Conservation (phyloP, 2,329 filamentous ascomycete species). For the Penicillium decumbens region DNA sequence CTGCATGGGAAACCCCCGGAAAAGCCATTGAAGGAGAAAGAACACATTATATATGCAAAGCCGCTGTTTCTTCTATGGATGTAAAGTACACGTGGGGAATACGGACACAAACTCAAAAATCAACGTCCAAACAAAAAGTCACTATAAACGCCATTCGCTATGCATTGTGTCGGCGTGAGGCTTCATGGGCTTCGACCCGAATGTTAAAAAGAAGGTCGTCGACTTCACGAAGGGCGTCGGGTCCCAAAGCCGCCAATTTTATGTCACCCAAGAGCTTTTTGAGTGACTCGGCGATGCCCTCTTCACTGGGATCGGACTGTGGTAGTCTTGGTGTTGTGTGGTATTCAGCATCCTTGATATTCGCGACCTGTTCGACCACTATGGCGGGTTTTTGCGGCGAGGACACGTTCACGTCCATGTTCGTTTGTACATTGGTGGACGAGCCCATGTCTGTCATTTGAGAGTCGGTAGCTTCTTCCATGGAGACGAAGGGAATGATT, state of each 20-base stretch:
- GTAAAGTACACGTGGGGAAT: slow-evolving; percentile 20
- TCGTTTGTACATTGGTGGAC: slow-evolving; percentile 1
- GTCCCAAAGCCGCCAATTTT: slow-evolving; percentile 56
- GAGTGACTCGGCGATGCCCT: slow-evolving; percentile 52
- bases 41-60: background rate
- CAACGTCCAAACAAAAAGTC: slow-evolving; percentile 3
- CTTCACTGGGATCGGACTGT: slow-evolving; percentile 11
- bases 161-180: slow-evolving; percentile 52
- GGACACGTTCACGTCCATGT: slow-evolving; percentile 9
- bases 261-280: slow-evolving; percentile 57
- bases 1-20: background rate
- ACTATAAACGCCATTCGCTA: slow-evolving; percentile 35
- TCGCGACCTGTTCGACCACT: background rate
- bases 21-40: background rate
- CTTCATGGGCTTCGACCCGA: slow-evolving; percentile 67
- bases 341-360: slow-evolving; percentile 8
- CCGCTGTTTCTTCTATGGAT: slow-evolving; percentile 11
- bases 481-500: slow-evolving; percentile 5
- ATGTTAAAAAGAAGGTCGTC: slow-evolving; percentile 78
- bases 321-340: slow-evolving; percentile 13
- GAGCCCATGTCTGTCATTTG: slow-evolving; percentile 14
- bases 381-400: background rate
- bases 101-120: slow-evolving; percentile 9
- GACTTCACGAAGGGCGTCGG: slow-evolving; percentile 63
- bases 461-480: slow-evolving; percentile 17